These are phyloP conservation scores for Ganoderma resinaceum DNA, from an alignment of 1,284 basidiomycete species.

Conservation along the genomic window DNA sequence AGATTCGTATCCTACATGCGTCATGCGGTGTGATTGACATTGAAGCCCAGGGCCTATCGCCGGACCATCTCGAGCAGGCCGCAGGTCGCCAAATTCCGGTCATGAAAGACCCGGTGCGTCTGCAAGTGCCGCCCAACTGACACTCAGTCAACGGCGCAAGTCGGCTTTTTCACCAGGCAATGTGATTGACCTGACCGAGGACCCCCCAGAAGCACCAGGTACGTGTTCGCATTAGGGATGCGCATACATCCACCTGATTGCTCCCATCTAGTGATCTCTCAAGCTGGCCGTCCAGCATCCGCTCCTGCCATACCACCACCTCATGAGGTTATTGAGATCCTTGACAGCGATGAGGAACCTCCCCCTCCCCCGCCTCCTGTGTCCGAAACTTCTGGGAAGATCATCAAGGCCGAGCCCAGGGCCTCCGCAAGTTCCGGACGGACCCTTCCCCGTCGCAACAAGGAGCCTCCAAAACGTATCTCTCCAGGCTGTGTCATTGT, in stretches of 20 bases:
- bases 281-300: background rate
- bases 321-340: slow-evolving; percentile 25
- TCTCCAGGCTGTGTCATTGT: slow-evolving; percentile 17
- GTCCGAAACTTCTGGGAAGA: background rate
- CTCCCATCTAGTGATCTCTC: background rate
- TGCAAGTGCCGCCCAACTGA: background rate
- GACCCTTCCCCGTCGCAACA: background rate
- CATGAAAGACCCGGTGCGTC: too few species aligned
- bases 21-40: background rate
- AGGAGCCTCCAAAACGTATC: background rate
- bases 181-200: background rate
- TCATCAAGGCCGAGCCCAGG: background rate
- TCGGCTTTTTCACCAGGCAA: background rate
- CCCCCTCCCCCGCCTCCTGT: background rate
- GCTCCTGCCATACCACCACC: background rate
- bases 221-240: too few species aligned
- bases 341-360: slow-evolving; percentile 21
- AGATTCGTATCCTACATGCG: background rate
- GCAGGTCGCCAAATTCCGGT: background rate
- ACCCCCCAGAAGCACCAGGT: background rate
- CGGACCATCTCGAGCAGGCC: background rate
- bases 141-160: background rate
- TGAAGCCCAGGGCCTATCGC: background rate
- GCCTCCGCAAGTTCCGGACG: too few species aligned
- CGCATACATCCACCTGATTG: background rate